These are phyloP conservation scores for Ilyonectria mors-panacis DNA, from an alignment of 2,329 filamentous ascomycete species.

Conservation along the genomic window DNA sequence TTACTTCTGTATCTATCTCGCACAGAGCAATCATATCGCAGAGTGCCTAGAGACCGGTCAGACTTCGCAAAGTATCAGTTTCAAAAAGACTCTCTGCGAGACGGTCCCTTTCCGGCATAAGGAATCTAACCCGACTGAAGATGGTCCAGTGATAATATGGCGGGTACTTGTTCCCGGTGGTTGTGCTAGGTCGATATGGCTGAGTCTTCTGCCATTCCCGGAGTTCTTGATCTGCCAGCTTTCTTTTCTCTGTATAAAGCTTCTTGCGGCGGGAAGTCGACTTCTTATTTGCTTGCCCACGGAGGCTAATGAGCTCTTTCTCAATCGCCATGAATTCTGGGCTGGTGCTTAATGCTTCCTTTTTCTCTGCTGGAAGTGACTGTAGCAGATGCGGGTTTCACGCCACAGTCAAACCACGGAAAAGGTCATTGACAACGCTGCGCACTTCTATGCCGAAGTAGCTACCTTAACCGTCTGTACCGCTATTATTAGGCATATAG, in stretches of 20 bases:
- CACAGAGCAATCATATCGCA: slow-evolving; percentile 8
- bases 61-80: slow-evolving; percentile 4
- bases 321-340: no score
- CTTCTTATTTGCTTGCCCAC: no score
- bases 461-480: background rate
- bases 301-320: no score
- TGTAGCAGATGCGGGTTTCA: background rate
- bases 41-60: background rate
- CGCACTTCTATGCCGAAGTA: background rate
- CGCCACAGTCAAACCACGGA: background rate
- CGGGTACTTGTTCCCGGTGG: no score
- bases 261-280: no score
- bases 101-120: slow-evolving; percentile 11
- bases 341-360: no score
- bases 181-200: no score
- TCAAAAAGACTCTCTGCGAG: slow-evolving; percentile 4
- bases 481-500: background rate
- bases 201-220: no score
- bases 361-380: no score
- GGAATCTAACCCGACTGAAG: background rate
- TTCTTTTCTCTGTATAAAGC: no score
- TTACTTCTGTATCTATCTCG: background rate
- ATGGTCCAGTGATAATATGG: background rate
- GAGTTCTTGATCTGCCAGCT: no score
- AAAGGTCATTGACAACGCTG: background rate